Conservation (phyloP, 148 eudicot species). For the Chenopodium berlandieri region DNA sequence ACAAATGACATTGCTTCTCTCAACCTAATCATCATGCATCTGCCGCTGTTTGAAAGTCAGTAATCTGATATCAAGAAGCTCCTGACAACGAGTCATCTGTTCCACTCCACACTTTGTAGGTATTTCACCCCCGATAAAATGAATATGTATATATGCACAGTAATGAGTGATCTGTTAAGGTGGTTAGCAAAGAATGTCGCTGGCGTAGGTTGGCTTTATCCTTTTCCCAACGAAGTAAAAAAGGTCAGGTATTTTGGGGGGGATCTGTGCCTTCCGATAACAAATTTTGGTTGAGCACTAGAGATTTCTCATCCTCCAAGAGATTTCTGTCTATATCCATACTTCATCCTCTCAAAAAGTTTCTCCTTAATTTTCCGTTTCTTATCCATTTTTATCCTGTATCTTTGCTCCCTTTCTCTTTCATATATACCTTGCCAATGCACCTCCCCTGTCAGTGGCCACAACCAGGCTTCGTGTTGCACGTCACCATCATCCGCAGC, state of each 20-base stretch:
- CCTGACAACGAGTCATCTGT: not conserved
- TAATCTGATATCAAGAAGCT: constrained; percentile 6
- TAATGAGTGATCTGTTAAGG: constrained; percentile 10
- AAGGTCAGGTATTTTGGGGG: not conserved
- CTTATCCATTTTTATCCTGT: constrained; percentile 92
- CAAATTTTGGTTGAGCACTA: not conserved
- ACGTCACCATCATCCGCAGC: constrained; percentile 80
- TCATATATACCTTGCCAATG: constrained; percentile 96
- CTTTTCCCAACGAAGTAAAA: not conserved
- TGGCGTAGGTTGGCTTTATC: constrained; percentile 8
- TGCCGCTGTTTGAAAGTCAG: not conserved
- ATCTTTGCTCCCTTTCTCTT: constrained; percentile 87
- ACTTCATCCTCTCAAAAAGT: constrained; percentile 60
- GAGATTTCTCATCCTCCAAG: constrained; percentile 49
- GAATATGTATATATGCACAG: constrained; percentile 28
- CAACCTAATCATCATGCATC: not conserved
- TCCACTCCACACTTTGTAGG: not conserved
- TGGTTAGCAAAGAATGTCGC: constrained; percentile 24
- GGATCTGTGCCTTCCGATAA: not conserved
- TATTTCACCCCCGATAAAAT: constrained; percentile 6
- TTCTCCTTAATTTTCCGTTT: constrained; percentile 82
- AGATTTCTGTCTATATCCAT: constrained; percentile 84
- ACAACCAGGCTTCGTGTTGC: constrained; percentile 70
- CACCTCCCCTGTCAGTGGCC: constrained; percentile 95
- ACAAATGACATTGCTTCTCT: constrained; percentile 5